These are phyloP conservation scores for Cryptococcus floricola DNA, from an alignment of 1,284 basidiomycete genomes.

Conservation along the genomic window DNA sequence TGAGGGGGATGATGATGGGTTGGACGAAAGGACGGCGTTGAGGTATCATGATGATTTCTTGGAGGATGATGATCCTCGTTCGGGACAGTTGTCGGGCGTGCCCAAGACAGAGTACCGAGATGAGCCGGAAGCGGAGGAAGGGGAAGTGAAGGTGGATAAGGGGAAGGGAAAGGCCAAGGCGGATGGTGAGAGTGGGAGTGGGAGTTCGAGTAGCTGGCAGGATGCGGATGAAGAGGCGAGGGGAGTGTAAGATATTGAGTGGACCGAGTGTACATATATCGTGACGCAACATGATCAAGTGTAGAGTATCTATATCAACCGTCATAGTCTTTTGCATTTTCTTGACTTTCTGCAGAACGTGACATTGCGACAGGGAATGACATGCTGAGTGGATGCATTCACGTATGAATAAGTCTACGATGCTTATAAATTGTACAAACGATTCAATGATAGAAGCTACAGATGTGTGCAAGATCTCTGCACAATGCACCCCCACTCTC, in stretches of 20 bases:
- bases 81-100: slow-evolving; percentile 2
- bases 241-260: not conserved
- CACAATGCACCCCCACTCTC: no score
- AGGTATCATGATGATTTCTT: slow-evolving; percentile 49
- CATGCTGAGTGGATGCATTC: no score
- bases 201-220: slow-evolving; percentile 39
- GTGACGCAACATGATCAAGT: no score
- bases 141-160: not conserved
- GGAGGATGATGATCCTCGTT: slow-evolving; percentile 34
- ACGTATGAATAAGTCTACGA: no score
- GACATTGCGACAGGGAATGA: no score
- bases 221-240: slow-evolving; percentile 40
- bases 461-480: no score
- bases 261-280: no score
- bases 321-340: no score
- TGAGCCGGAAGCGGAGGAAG: slow-evolving; percentile 16
- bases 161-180: slow-evolving; percentile 5
- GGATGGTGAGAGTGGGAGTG: slow-evolving; percentile 20
- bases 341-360: no score
- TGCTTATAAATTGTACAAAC: no score
- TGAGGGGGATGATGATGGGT: slow-evolving; percentile 20
- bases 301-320: no score
- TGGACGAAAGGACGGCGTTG: slow-evolving; percentile 30
- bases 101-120: slow-evolving; percentile 22
- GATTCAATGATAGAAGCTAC: no score